Evolutionary conservation across 345 rosid species (phyloP).

Genomic region (Syzygium oleosum): DNA sequence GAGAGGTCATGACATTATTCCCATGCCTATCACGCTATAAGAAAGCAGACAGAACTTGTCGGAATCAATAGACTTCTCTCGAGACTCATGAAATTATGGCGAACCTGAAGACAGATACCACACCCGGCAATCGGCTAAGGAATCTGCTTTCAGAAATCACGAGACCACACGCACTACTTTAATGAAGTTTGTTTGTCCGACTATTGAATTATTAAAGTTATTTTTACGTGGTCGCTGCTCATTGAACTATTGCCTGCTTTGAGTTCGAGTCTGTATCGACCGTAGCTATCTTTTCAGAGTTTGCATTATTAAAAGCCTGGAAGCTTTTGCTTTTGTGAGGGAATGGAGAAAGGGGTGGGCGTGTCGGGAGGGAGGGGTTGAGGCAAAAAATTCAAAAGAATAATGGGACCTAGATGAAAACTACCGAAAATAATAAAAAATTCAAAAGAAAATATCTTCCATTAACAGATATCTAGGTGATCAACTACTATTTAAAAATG

Average conservation of each 20-base stretch:
- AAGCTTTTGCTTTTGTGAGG: not conserved
- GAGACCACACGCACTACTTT: not conserved
- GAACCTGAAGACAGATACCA: not conserved
- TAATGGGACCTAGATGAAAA: not conserved
- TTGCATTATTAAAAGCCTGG: no score
- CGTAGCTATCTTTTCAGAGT: no score
- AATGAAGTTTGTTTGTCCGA: no score
- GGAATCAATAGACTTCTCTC: not conserved
- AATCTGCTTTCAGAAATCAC: no score
- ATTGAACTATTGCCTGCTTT: no score
- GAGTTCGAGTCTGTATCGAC: no score
- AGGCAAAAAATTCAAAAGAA: no score
- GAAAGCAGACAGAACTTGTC: not conserved
- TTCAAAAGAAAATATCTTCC: not conserved
- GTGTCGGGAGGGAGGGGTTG: no score
- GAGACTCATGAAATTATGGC: not conserved
- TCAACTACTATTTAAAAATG: not conserved
- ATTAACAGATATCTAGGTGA: not conserved
- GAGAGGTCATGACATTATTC: not conserved
- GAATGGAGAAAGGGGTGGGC: no score
- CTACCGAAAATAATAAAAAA: not conserved
- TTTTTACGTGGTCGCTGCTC: no score
- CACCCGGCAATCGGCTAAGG: fast-evolving
- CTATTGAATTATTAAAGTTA: no score
- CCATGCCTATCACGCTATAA: not conserved